Percentiles rank a stretch among this genome's conserved stretches.
phyloP scores from a whole-genome alignment of 106 monocot genomes.

The Dendrobium nobile region DNA sequence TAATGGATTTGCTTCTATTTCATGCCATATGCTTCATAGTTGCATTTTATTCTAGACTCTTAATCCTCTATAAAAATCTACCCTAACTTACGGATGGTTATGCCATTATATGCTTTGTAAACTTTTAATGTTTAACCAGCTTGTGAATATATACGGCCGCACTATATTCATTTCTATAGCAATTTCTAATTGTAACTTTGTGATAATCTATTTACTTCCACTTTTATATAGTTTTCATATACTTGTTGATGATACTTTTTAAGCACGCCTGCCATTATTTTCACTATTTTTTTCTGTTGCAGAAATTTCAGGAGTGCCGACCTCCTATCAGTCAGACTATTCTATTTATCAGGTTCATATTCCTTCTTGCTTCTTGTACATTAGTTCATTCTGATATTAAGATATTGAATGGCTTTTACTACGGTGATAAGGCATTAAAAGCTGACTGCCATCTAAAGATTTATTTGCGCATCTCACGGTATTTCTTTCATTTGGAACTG shows the following conservation, averaged over 20 bases:
- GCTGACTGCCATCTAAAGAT: background rate
- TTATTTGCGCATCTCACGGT: background rate
- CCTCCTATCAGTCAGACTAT: background rate
- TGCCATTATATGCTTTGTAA: too few species aligned
- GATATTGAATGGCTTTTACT: background rate
- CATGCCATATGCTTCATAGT: too few species aligned
- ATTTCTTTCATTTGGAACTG: too few species aligned
- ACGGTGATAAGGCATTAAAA: background rate
- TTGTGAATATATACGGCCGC: background rate
- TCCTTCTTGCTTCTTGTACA: background rate
- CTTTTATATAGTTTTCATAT: background rate
- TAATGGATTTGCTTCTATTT: too few species aligned
- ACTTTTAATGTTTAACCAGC: too few species aligned
- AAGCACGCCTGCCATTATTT: background rate
- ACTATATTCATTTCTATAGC: background rate
- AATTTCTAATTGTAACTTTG: background rate
- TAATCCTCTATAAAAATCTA: too few species aligned
- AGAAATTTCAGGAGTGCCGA: background rate
- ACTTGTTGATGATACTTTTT: background rate
- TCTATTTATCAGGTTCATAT: constrained; percentile 1
- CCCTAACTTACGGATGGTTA: too few species aligned
- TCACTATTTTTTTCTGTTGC: background rate
- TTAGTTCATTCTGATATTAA: background rate
- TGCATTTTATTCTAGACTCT: too few species aligned
- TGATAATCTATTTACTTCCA: background rate